A percentile compares a stretch with the other conserved stretches of the same genome.
phyloP scores from a whole-genome alignment of 2,329 filamentous ascomycete species.

The Exutisphaerella laricina region DNA sequence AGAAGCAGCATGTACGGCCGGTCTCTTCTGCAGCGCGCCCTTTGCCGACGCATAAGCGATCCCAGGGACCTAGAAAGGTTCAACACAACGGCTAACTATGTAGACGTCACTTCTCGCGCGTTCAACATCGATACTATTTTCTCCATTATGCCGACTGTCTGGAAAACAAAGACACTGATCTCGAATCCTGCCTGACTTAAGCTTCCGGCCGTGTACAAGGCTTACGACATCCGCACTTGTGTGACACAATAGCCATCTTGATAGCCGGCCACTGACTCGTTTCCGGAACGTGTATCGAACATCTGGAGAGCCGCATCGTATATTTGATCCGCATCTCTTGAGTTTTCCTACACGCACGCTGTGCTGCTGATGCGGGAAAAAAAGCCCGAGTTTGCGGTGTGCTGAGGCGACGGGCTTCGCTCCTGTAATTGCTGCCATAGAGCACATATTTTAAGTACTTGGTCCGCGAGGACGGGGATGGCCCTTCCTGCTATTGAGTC shows the following conservation, averaged over 20 bases:
- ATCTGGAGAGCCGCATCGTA: conserved; percentile 11
- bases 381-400: no score
- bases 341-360: no score
- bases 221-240: conserved; percentile 8
- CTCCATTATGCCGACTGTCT: no score
- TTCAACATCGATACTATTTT: no score
- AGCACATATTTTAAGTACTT: no score
- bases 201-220: conserved; percentile 11
- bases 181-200: conserved; percentile 12
- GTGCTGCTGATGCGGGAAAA: no score
- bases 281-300: conserved; percentile 8
- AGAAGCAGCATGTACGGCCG: conserved; percentile 14
- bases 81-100: conserved; percentile 4
- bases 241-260: conserved; percentile 14
- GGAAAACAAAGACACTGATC: no score
- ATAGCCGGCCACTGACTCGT: conserved; percentile 13
- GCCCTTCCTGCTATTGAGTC: no score
- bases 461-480: no score
- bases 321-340: no score
- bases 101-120: background rate
- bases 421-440: no score
- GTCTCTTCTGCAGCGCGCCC: conserved; percentile 15
- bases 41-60: conserved; percentile 11
- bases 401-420: no score
- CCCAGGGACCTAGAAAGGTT: conserved; percentile 14